phyloP scores from a whole-genome alignment of 306 rosid genomes.

The Cicer cuneatum region DNA sequence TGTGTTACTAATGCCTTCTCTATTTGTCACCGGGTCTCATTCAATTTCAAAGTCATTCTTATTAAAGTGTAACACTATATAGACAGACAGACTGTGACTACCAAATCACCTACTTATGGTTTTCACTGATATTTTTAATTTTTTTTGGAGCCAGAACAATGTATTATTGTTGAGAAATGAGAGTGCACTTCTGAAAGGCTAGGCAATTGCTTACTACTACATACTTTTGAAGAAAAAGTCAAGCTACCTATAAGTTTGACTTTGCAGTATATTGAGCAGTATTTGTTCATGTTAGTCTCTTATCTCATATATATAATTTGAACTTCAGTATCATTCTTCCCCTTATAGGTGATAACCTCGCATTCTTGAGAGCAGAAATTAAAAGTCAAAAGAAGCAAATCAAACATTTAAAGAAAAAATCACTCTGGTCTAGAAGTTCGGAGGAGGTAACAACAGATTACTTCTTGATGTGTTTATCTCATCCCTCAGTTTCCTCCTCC shows the following conservation, averaged over 20 bases:
- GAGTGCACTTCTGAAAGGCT: slow-evolving; percentile 4
- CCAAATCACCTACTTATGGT: slow-evolving; percentile 26
- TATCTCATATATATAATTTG: slow-evolving; percentile 32
- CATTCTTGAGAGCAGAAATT: slow-evolving; percentile 65
- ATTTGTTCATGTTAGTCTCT: slow-evolving; percentile 28
- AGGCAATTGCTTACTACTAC: background rate
- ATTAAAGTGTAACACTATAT: background rate
- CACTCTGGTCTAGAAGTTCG: slow-evolving; percentile 83
- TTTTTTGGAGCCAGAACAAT: slow-evolving; percentile 25
- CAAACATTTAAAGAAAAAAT: slow-evolving; percentile 74
- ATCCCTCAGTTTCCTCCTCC: slow-evolving; percentile 26
- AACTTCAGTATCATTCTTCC: slow-evolving; percentile 40
- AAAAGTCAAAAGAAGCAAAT: slow-evolving; percentile 76
- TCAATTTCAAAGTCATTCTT: slow-evolving; percentile 21
- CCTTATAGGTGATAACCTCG: slow-evolving; percentile 61
- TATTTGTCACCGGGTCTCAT: slow-evolving; percentile 33
- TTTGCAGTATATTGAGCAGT: slow-evolving; percentile 30
- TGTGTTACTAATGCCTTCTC: slow-evolving; percentile 25
- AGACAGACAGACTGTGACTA: background rate
- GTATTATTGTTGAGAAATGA: slow-evolving; percentile 37
- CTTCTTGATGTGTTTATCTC: slow-evolving; percentile 42
- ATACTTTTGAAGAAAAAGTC: slow-evolving; percentile 53
- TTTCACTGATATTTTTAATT: slow-evolving; percentile 1
- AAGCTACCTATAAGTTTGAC: slow-evolving; percentile 55
- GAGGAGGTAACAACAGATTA: slow-evolving; percentile 74